These are phyloP conservation scores for Candolleomyces aberdarensis DNA, from an alignment of 768 basidiomycete genomes.

Conservation along the genomic window DNA sequence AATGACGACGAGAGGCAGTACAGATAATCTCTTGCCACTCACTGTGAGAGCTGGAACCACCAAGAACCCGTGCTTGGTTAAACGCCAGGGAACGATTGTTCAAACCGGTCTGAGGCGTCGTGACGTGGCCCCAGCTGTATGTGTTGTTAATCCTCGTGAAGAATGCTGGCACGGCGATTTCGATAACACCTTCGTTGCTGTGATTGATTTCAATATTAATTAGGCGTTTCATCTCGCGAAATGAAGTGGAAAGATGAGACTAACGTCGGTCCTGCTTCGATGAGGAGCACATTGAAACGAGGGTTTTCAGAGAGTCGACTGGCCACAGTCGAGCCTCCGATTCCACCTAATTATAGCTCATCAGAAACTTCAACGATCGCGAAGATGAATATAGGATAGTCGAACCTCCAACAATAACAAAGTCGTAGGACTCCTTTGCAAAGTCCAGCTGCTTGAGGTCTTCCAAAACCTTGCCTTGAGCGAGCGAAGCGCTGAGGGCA, in stretches of 20 bases:
- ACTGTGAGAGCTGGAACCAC: not conserved
- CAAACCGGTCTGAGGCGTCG: not conserved
- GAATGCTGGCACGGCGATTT: not conserved
- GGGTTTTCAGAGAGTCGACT: constrained; percentile 8
- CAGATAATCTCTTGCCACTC: not conserved
- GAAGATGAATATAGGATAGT: not conserved
- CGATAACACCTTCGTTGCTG: not conserved
- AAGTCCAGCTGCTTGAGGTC: not conserved
- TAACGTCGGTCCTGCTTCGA: constrained; percentile 16
- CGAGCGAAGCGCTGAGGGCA: not conserved
- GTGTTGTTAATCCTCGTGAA: not conserved
- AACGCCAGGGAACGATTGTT: not conserved
- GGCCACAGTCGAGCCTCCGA: constrained; percentile 9
- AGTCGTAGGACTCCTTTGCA: not conserved
- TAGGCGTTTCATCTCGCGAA: not conserved
- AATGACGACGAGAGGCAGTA: too few species aligned
- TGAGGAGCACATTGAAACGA: constrained; percentile 5
- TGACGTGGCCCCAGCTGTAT: not conserved
- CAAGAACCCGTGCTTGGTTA: not conserved
- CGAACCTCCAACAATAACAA: constrained; percentile 7
- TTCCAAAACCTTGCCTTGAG: too few species aligned
- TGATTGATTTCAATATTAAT: not conserved
- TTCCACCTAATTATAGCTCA: constrained; percentile 2
- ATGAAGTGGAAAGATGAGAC: not conserved
- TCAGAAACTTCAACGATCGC: not conserved